Percentiles rank a stretch among this genome's conserved stretches.
Evolutionary conservation across 2,329 filamentous ascomycete genomes (phyloP).

Genomic region (Aspergillus awamori): DNA sequence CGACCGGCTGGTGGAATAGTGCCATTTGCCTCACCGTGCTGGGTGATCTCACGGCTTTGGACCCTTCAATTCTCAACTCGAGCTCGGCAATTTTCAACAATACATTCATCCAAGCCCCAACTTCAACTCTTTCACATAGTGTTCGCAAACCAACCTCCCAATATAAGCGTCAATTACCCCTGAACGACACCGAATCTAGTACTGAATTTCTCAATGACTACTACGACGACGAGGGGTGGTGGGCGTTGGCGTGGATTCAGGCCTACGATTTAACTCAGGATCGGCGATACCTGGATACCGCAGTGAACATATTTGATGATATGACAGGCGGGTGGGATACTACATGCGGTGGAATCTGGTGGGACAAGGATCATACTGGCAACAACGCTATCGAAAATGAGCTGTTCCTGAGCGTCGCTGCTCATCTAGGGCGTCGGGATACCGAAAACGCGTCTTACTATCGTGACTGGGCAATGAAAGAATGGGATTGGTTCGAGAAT

Average conservation of each 20-base stretch:
- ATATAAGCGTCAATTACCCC: not conserved
- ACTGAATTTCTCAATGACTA: not conserved
- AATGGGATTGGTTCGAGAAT: not conserved
- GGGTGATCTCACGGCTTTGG: not conserved
- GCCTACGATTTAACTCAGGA: slow-evolving; percentile 4
- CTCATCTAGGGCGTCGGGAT: not conserved
- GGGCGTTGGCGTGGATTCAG: slow-evolving; percentile 6
- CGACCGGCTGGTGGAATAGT: slow-evolving; percentile 9
- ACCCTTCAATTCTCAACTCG: not conserved
- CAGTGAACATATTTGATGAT: not conserved
- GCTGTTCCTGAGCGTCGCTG: slow-evolving; percentile 4
- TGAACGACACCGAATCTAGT: not conserved
- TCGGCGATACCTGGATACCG: not conserved
- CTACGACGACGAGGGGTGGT: slow-evolving; percentile 10
- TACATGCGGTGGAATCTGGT: slow-evolving; percentile 1
- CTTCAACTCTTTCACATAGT: not conserved
- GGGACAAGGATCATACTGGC: not conserved
- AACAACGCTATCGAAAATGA: slow-evolving; percentile 8
- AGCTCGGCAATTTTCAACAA: not conserved
- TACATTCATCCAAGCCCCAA: not conserved
- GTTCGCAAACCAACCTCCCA: not conserved
- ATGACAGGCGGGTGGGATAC: not conserved
- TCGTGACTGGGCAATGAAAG: not conserved
- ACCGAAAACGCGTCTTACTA: not conserved
- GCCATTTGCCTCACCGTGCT: slow-evolving; percentile 6